Evolutionary conservation across 2,329 filamentous ascomycete species (phyloP).

Genomic region (Calycina marina): DNA sequence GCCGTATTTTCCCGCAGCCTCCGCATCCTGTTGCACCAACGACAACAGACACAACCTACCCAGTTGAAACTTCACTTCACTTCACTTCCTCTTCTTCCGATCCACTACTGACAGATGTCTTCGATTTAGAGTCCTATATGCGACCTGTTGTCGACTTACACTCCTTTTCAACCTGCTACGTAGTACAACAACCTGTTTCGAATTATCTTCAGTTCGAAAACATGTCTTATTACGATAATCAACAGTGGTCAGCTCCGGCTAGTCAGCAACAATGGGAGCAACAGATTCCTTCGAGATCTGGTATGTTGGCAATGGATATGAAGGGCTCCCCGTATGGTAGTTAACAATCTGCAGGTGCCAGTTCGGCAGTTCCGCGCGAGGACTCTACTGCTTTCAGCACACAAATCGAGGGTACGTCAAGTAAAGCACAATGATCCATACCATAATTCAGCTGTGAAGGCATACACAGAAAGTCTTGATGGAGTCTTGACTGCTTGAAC

Average conservation of each 20-base stretch:
- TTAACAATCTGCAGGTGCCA: slow-evolving; percentile 44
- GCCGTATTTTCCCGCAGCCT: no score
- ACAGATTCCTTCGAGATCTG: slow-evolving; percentile 56
- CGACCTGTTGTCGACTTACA: slow-evolving; percentile 19
- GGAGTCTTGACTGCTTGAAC: no score
- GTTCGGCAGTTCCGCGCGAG: slow-evolving; percentile 58
- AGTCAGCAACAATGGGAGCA: slow-evolving; percentile 57
- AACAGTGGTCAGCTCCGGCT: slow-evolving; percentile 43
- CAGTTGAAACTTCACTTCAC: no score
- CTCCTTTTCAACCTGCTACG: slow-evolving; percentile 20
- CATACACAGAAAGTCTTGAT: no score
- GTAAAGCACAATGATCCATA: no score
- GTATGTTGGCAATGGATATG: slow-evolving; percentile 29
- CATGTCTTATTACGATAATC: slow-evolving; percentile 60
- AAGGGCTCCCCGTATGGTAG: not conserved
- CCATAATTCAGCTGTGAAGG: no score
- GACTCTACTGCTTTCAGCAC: slow-evolving; percentile 67
- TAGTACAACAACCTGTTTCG: no score
- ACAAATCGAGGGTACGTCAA: slow-evolving; percentile 73
- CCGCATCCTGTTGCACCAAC: no score
- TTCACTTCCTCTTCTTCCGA: not conserved
- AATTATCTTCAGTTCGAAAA: slow-evolving; percentile 19
- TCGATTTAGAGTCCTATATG: slow-evolving; percentile 6
- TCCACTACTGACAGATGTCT: not conserved
- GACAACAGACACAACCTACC: no score